These are phyloP conservation scores for Chlorella sp. DNA, from an alignment of 139 green algal species.

Conservation along the genomic window DNA sequence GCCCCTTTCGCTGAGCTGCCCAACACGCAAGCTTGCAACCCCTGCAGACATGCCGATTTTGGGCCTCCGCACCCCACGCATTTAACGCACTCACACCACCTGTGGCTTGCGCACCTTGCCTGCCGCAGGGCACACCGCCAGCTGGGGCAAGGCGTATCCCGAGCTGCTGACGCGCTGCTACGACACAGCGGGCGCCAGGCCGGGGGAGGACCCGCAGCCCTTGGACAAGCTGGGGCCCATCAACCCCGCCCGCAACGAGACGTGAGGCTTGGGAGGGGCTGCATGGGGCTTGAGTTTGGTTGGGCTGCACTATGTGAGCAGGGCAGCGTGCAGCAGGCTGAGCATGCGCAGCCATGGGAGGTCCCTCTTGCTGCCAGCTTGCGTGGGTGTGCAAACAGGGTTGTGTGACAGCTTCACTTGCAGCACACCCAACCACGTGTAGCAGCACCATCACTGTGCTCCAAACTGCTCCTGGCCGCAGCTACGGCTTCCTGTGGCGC, in stretches of 20 bases:
- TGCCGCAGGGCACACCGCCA: conserved; percentile 50
- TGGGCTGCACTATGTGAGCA: not conserved
- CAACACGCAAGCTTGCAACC: too few relatives aligned
- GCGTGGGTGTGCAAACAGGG: not conserved
- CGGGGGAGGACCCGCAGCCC: not conserved
- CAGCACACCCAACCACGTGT: not conserved
- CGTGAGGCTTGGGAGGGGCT: not conserved
- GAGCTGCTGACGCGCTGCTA: conserved; percentile 56
- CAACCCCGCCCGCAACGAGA: conserved; percentile 39
- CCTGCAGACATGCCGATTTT: too few relatives aligned
- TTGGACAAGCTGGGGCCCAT: conserved; percentile 21
- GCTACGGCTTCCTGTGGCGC: conserved; percentile 45
- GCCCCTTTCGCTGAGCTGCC: too few relatives aligned
- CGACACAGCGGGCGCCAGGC: conserved; percentile 16
- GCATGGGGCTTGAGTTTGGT: too few relatives aligned
- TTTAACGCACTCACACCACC: too few relatives aligned
- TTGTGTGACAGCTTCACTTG: not conserved
- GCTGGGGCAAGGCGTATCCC: conserved; percentile 58
- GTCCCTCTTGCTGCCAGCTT: not conserved
- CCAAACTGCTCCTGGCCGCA: not conserved
- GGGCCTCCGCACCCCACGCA: too few relatives aligned
- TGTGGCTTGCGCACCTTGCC: too few relatives aligned
- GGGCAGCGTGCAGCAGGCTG: not conserved
- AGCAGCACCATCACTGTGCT: not conserved
- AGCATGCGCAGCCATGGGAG: not conserved